A percentile compares a stretch with the other conserved stretches of the same genome.
Evolutionary conservation across 306 rosid genomes (phyloP).

Genomic region (Neltuma alba): DNA sequence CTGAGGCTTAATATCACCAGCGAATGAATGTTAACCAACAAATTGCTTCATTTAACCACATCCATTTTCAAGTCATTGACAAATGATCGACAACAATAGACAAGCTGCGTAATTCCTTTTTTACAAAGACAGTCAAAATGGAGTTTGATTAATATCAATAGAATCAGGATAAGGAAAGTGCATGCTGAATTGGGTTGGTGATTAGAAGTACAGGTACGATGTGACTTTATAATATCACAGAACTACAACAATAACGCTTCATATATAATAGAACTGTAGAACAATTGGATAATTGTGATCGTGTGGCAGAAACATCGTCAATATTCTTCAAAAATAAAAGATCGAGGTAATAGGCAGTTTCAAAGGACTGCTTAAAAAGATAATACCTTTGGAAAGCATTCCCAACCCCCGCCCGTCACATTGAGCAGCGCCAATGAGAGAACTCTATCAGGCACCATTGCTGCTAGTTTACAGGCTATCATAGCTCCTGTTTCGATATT

Average conservation of each 20-base stretch:
- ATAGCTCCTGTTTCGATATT: conserved; percentile 69
- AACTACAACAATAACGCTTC: neutral
- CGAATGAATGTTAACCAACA: neutral
- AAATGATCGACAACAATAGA: neutral
- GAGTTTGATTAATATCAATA: neutral
- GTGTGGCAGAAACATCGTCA: neutral
- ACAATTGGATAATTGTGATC: neutral
- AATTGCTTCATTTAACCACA: neutral
- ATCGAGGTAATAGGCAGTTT: neutral
- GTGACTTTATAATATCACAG: neutral
- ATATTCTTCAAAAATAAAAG: conserved; percentile 11
- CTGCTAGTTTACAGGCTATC: conserved; percentile 90
- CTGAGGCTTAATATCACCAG: neutral
- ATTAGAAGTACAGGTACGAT: neutral
- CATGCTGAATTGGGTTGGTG: neutral
- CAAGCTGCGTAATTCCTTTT: neutral
- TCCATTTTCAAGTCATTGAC: neutral
- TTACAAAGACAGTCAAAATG: neutral
- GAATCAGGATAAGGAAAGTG: neutral
- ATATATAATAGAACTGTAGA: neutral
- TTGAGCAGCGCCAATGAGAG: conserved; percentile 90
- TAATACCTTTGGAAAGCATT: conserved; percentile 90
- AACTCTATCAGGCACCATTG: conserved; percentile 81
- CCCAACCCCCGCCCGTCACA: conserved; percentile 88
- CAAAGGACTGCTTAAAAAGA: neutral